Conservation (phyloP, 257 asterid species). For the Forsythia viridissima region DNA sequence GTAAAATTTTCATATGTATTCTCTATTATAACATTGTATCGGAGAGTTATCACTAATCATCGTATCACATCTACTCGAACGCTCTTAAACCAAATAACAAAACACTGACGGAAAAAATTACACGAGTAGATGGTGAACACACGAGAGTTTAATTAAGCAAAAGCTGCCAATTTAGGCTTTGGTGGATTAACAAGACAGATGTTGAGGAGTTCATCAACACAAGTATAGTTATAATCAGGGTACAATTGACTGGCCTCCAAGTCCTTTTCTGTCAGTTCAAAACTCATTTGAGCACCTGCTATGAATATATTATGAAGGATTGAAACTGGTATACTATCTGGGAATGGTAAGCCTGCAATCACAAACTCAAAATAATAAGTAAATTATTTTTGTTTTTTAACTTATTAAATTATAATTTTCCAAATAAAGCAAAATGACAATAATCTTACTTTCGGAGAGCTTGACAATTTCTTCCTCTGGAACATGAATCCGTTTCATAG, state of each 20-base stretch:
- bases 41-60: neutral
- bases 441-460: constrained; percentile 27
- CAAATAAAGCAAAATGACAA: neutral
- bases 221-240: constrained; percentile 41
- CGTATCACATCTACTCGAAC: neutral
- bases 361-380: neutral
- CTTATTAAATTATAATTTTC: neutral
- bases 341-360: constrained; percentile 31
- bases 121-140: neutral
- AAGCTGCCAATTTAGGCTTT: constrained; percentile 35
- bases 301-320: constrained; percentile 42
- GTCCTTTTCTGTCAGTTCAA: constrained; percentile 34
- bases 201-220: constrained; percentile 37
- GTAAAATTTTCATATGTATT: too few relatives aligned
- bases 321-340: constrained; percentile 36
- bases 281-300: constrained; percentile 36
- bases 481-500: constrained; percentile 25
- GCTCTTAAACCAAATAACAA: neutral
- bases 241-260: constrained; percentile 43
- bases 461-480: constrained; percentile 30
- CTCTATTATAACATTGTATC: neutral
- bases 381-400: neutral
- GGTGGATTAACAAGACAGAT: constrained; percentile 41
- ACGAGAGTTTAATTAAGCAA: constrained; percentile 10
- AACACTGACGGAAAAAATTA: neutral